Conservation (phyloP, 2,329 filamentous ascomycete genomes). For the Aureobasidium zeae region DNA sequence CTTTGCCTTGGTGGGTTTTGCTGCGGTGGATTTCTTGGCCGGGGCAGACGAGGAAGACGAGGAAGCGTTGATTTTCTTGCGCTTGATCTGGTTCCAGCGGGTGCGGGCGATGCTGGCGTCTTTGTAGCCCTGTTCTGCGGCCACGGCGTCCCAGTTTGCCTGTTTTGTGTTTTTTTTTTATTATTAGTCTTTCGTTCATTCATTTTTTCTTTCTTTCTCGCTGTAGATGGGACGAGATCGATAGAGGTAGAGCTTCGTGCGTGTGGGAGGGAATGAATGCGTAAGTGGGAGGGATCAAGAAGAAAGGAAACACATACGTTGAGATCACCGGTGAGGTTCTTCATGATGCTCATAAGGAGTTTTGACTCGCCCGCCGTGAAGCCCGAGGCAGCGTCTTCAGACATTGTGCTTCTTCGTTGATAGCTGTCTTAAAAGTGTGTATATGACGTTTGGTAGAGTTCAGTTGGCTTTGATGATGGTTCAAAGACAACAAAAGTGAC, state of each 20-base stretch:
- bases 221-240: not conserved
- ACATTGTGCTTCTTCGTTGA: too few relatives aligned
- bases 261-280: not conserved
- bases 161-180: slow-evolving; percentile 12
- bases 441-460: too few relatives aligned
- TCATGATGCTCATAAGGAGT: slow-evolving; percentile 22
- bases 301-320: slow-evolving; percentile 16
- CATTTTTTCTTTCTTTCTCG: not conserved
- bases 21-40: slow-evolving; percentile 18
- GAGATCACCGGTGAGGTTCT: slow-evolving; percentile 22
- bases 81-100: slow-evolving; percentile 23
- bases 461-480: too few relatives aligned
- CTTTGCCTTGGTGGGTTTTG: slow-evolving; percentile 14
- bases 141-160: slow-evolving; percentile 23
- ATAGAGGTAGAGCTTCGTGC: too few relatives aligned
- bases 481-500: too few relatives aligned
- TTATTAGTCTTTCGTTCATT: not conserved
- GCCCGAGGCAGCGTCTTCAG: slow-evolving; percentile 4
- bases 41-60: not conserved
- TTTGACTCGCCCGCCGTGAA: slow-evolving; percentile 22
- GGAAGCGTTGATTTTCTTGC: slow-evolving; percentile 20
- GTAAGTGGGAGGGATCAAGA: too few relatives aligned
- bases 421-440: too few relatives aligned
- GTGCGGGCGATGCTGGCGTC: slow-evolving; percentile 19
- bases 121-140: slow-evolving; percentile 22